Evolutionary conservation across 23 red algal species (phyloP).

Genomic region (Gracilaria vermiculophylla): DNA sequence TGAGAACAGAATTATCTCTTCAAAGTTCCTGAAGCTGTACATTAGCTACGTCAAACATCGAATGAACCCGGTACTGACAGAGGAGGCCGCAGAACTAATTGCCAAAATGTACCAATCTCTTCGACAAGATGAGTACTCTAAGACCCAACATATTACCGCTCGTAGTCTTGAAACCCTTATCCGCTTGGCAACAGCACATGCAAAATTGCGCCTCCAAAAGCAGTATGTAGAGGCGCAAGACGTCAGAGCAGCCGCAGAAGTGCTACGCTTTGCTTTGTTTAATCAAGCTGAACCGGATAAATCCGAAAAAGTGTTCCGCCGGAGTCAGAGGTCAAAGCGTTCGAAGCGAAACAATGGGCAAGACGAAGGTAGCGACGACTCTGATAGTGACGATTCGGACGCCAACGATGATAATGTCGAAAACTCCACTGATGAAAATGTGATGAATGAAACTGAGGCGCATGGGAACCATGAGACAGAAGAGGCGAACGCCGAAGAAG

Average conservation of each 20-base stretch:
- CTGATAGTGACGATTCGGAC: conserved; percentile 38
- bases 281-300: conserved; percentile 83
- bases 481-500: not conserved
- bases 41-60: conserved; percentile 91
- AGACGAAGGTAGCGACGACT: conserved; percentile 39
- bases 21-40: conserved; percentile 91
- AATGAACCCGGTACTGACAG: conserved; percentile 60
- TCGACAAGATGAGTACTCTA: conserved; percentile 58
- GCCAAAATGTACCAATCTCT: conserved; percentile 73
- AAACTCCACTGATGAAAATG: not conserved
- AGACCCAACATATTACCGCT: conserved; percentile 94
- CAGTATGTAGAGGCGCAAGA: conserved; percentile 65
- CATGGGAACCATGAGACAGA: not conserved
- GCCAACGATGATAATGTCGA: conserved; percentile 17
- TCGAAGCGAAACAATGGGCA: conserved; percentile 9
- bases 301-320: conserved; percentile 57
- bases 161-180: conserved; percentile 94
- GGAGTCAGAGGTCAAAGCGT: conserved; percentile 24
- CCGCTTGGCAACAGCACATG: conserved; percentile 95
- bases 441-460: not conserved
- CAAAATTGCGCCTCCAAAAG: conserved; percentile 85
- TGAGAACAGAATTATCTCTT: conserved; percentile 77
- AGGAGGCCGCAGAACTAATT: conserved; percentile 78
- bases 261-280: conserved; percentile 84
- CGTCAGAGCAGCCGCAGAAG: conserved; percentile 75